Conservation (phyloP, 2,329 filamentous ascomycete genomes). For the Botrytis cinerea region DNA sequence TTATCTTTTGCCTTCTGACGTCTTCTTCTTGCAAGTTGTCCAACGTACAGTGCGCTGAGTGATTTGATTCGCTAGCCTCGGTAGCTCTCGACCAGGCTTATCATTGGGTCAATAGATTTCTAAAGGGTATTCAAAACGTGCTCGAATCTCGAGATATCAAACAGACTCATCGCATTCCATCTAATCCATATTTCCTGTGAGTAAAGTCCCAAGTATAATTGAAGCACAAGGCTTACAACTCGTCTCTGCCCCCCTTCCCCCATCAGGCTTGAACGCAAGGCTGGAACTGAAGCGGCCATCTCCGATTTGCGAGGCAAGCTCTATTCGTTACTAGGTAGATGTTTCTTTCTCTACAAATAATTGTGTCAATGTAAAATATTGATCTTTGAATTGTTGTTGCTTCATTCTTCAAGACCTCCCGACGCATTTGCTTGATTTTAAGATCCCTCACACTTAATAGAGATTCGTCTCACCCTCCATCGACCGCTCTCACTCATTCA, state of each 20-base stretch:
- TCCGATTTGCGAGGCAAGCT: conserved; percentile 29
- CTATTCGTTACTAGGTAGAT: background rate
- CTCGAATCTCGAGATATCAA: background rate
- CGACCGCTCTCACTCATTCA: conserved; percentile 2
- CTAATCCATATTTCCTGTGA: background rate
- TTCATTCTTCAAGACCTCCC: background rate
- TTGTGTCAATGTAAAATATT: background rate
- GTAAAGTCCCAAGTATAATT: background rate
- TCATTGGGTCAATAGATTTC: background rate
- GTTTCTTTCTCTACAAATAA: background rate
- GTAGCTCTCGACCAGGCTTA: background rate
- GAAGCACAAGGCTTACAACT: background rate
- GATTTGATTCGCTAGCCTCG: conserved; percentile 23
- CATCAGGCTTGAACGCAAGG: conserved; percentile 15
- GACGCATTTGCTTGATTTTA: too few relatives aligned
- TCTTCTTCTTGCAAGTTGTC: conserved; percentile 25
- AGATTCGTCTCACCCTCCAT: background rate
- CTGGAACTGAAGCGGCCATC: conserved; percentile 33
- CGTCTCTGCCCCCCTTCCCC: background rate
- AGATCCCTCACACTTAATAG: background rate
- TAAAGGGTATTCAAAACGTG: background rate
- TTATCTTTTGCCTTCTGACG: conserved; percentile 27
- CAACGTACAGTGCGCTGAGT: conserved; percentile 36
- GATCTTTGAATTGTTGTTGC: background rate
- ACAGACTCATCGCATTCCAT: background rate